phyloP scores from a whole-genome alignment of 2,329 filamentous ascomycete genomes.

The Scleromitrula shiraiana region DNA sequence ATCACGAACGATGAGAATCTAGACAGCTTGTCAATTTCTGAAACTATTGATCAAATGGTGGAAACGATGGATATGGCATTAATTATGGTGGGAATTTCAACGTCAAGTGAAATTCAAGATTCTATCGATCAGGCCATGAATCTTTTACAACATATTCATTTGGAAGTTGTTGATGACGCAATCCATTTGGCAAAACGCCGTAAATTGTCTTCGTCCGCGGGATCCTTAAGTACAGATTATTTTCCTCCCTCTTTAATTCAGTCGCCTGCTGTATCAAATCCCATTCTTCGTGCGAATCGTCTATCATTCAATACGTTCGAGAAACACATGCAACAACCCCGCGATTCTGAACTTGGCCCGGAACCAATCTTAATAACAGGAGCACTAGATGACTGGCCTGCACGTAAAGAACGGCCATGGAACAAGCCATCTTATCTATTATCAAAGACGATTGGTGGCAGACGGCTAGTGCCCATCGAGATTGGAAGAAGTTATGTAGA shows the following conservation, averaged over 20 bases:
- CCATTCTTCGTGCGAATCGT: slow-evolving; percentile 34
- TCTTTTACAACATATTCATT: slow-evolving; percentile 51
- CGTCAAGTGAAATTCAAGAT: not conserved
- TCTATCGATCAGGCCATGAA: slow-evolving; percentile 51
- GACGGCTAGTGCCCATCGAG: slow-evolving; percentile 78
- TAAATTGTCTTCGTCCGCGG: slow-evolving; percentile 7
- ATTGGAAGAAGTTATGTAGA: slow-evolving; percentile 84
- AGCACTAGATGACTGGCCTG: slow-evolving; percentile 67
- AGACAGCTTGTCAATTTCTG: not conserved
- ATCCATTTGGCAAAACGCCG: slow-evolving; percentile 16
- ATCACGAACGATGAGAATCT: not conserved
- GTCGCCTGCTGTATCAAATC: slow-evolving; percentile 35
- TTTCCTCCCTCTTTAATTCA: slow-evolving; percentile 28
- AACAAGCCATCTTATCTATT: slow-evolving; percentile 65
- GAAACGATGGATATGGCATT: slow-evolving; percentile 27
- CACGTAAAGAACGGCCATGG: slow-evolving; percentile 63
- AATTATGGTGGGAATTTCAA: slow-evolving; percentile 25
- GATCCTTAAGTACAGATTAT: not conserved
- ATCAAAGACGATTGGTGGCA: slow-evolving; percentile 63
- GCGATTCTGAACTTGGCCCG: slow-evolving; percentile 33
- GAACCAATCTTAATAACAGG: slow-evolving; percentile 63
- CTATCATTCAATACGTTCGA: slow-evolving; percentile 52
- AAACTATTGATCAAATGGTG: slow-evolving; percentile 24
- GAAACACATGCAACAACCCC: slow-evolving; percentile 43
- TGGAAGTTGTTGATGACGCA: not conserved